Evolutionary conservation across 371 early-diverging fungal genomes (phyloP).

Genomic region (Mucor saturninus): DNA sequence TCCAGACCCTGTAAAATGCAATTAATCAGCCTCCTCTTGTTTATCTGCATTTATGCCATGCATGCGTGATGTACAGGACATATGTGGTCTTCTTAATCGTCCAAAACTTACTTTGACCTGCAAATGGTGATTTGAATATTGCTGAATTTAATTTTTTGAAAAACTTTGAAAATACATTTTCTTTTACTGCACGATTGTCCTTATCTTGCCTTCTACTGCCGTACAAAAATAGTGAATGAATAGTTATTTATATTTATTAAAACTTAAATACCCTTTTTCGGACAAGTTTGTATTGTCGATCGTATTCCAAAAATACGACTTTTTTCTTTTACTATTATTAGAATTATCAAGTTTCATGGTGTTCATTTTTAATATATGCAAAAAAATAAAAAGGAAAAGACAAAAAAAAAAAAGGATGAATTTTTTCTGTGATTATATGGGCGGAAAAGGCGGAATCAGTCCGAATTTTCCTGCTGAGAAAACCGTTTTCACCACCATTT

Average conservation of each 20-base stretch:
- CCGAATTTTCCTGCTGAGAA: constrained; percentile 4
- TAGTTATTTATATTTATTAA: constrained; percentile 7
- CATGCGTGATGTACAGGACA: background rate
- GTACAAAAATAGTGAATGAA: constrained; percentile 1
- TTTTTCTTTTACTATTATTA: background rate
- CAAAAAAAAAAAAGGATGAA: background rate
- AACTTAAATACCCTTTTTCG: constrained; percentile 14
- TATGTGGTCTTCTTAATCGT: background rate
- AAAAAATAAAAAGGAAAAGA: constrained; percentile 3
- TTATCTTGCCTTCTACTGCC: background rate
- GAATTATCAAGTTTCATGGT: background rate
- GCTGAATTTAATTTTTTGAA: background rate
- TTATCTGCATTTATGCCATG: background rate
- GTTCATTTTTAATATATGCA: background rate
- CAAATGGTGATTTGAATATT: background rate
- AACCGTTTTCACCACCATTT: constrained; percentile 4
- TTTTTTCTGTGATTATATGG: background rate
- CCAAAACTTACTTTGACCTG: constrained; percentile 1
- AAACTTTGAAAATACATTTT: background rate
- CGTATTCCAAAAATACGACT: constrained; percentile 5
- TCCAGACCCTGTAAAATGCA: background rate
- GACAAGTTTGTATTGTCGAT: constrained; percentile 12
- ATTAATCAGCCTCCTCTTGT: background rate
- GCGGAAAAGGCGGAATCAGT: constrained; percentile 18
- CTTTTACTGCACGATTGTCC: background rate